These are phyloP conservation scores for Tetrastigma voinierianum DNA, from an alignment of 164 flowering plant genomes.

Conservation along the genomic window DNA sequence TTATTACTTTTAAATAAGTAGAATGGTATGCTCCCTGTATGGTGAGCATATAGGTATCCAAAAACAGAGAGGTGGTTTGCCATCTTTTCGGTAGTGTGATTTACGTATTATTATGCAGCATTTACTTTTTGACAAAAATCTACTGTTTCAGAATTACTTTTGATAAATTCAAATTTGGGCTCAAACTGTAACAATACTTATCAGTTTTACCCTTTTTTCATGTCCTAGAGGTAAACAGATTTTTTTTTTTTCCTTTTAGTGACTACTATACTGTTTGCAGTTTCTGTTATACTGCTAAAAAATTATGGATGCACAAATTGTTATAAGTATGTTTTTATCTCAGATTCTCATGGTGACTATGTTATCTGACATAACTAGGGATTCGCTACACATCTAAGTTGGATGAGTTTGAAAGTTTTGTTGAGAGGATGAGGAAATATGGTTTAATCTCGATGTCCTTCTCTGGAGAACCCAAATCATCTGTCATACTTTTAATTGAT, in stretches of 20 bases:
- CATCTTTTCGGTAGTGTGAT: no score
- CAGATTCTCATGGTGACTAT: conserved; percentile 4
- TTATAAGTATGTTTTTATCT: no score
- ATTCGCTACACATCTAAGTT: conserved; percentile 74
- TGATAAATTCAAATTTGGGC: no score
- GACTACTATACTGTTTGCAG: not conserved
- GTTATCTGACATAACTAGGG: conserved; percentile 36
- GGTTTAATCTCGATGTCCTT: conserved; percentile 43
- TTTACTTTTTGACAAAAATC: no score
- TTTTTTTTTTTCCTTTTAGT: no score
- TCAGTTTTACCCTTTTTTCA: no score
- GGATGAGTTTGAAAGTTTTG: conserved; percentile 85
- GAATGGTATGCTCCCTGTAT: not conserved
- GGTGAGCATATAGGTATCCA: not conserved
- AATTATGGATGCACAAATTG: no score
- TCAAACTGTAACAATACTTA: no score
- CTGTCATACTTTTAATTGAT: conserved; percentile 68
- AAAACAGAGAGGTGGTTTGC: not conserved
- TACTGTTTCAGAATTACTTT: no score
- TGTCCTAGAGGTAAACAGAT: no score
- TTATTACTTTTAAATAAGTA: not conserved
- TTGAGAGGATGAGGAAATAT: conserved; percentile 77
- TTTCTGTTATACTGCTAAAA: not conserved
- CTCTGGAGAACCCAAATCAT: conserved; percentile 25
- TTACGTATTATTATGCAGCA: no score